Base-by-base conservation (phyloP, 75 land plant species). In the Pseudotsuga menziesii region DNA sequence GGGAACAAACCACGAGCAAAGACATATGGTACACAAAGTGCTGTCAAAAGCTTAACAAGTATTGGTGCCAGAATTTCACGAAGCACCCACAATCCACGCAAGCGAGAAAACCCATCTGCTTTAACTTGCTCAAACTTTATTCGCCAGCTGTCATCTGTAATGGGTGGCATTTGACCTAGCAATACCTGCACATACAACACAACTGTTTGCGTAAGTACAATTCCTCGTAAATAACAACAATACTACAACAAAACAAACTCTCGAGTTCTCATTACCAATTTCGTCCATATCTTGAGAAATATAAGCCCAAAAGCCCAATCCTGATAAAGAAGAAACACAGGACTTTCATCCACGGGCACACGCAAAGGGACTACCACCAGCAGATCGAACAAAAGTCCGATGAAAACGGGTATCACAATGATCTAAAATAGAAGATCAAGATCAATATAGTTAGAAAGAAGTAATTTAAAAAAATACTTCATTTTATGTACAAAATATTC, bases 261-360 rank as follows among this genome's bases (percentile, higher is more conserved):
- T 61, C 25, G 19, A 69, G 41, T 23, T 64, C 39, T 61, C 25
- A 35, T 69, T 69, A 20, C 98, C 92, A 96, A 74, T 80, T 94
- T 81, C 15, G 97, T 94, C 98, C 98, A 96, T 36, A 96, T 92
- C 86, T 96, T 96, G 14, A 96, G 86, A 69, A 96, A 94, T 26
- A 94, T 88, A 2, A 96, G 90, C 52, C 98, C 98, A 66, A 96
- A 82, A 16, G 98, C 98, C 98, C 98, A 96, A 67, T 96, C 98
- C 80, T 96, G 98, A 76, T 94, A 96, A 54, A 96, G 83, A 58
- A 96, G 88, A 76, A 96, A 96, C 66, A 96, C 97, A 39, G 98
- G 98, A 77, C 98, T 96, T 76, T 96, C 97, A 89, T 96, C 97
- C 62, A 94, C 86, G 58, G 98, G 97, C 5, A 96, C 98, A 26